phyloP scores from a whole-genome alignment of 495 filamentous ascomycete species.

The Penicillium angulare region DNA sequence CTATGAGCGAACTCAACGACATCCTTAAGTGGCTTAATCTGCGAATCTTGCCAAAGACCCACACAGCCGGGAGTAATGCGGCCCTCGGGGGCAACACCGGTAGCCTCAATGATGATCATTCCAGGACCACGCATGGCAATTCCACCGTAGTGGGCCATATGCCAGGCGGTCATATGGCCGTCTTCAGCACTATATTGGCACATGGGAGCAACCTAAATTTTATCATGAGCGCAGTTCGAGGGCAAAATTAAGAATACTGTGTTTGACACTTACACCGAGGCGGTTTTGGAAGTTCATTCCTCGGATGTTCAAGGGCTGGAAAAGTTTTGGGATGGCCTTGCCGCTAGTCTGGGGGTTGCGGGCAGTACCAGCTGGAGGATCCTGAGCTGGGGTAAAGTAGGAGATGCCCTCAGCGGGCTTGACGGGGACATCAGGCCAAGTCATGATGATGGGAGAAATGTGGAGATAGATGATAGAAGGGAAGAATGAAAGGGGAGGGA shows the following conservation, averaged over 20 bases:
- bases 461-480: background rate
- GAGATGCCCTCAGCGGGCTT: constrained; percentile 52
- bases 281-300: constrained; percentile 61
- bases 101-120: constrained; percentile 70
- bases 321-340: constrained; percentile 63
- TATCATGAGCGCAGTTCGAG: constrained; percentile 7
- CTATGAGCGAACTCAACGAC: constrained; percentile 70
- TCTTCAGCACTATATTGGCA: constrained; percentile 70
- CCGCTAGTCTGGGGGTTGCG: constrained; percentile 57
- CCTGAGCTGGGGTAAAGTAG: constrained; percentile 68
- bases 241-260: no score
- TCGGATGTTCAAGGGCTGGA: constrained; percentile 60
- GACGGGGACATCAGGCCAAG: constrained; percentile 38
- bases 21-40: constrained; percentile 59
- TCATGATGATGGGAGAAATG: constrained; percentile 13
- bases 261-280: constrained; percentile 46
- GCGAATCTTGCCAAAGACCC: constrained; percentile 73
- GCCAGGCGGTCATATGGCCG: constrained; percentile 63
- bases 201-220: constrained; percentile 50
- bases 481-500: background rate
- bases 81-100: constrained; percentile 67
- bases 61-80: constrained; percentile 71
- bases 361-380: constrained; percentile 63
- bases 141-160: constrained; percentile 56
- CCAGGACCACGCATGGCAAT: constrained; percentile 67